Evolutionary conservation across 2,329 filamentous ascomycete species (phyloP).

Genomic region (Aspergillus unguis): DNA sequence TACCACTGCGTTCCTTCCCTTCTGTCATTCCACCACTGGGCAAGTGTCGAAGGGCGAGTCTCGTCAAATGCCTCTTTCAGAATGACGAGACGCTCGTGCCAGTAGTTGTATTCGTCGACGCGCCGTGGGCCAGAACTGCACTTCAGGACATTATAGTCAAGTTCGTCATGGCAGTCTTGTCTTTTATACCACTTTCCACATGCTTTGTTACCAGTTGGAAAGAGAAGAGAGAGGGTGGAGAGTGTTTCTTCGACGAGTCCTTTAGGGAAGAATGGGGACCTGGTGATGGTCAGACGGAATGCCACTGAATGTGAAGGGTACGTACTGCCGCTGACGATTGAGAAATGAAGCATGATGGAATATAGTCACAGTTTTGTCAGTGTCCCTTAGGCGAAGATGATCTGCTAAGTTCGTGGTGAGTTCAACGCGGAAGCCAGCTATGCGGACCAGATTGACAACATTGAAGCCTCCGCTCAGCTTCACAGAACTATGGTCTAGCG

Average conservation of each 20-base stretch:
- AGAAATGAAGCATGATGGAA: conserved; percentile 45
- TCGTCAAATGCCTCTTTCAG: conserved; percentile 46
- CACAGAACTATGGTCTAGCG: neutral
- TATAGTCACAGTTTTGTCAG: conserved; percentile 39
- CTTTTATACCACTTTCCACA: neutral
- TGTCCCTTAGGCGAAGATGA: conserved; percentile 40
- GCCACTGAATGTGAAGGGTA: neutral
- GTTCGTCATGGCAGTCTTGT: neutral
- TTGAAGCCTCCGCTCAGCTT: neutral
- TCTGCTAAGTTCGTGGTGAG: conserved; percentile 44
- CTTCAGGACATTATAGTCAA: neutral
- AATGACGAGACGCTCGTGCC: conserved; percentile 44
- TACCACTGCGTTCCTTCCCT: conserved; percentile 45
- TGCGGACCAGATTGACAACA: conserved; percentile 20
- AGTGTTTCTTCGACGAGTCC: conserved; percentile 1
- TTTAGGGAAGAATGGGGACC: neutral
- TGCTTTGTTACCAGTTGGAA: neutral
- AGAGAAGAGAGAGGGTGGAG: neutral
- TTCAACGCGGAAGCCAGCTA: conserved; percentile 37
- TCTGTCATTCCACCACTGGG: conserved; percentile 40
- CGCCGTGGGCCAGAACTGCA: neutral
- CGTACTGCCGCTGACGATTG: conserved; percentile 19
- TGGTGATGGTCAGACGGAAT: neutral
- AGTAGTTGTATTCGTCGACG: conserved; percentile 37
- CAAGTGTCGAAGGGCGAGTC: conserved; percentile 32